Percentiles rank a stretch among this genome's conserved stretches.
These are phyloP conservation scores for Alternaria sp. DNA, from an alignment of 2,329 filamentous ascomycete genomes.

Conservation along the genomic window DNA sequence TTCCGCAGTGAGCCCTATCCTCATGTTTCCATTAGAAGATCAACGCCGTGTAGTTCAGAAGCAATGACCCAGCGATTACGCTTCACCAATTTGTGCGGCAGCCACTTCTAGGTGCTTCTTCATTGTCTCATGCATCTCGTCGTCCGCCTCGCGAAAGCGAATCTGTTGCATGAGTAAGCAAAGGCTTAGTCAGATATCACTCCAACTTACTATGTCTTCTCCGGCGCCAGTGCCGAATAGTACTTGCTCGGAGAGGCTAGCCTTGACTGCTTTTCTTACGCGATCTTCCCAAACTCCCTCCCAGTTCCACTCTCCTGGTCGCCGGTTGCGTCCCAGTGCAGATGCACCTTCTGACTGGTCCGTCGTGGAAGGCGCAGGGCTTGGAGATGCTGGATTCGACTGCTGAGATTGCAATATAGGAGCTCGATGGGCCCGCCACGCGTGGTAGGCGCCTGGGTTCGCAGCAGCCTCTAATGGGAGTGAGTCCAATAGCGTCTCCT, in stretches of 20 bases:
- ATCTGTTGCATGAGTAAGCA: slow-evolving; percentile 42
- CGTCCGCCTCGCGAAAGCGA: slow-evolving; percentile 49
- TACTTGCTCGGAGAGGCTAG: slow-evolving; percentile 79
- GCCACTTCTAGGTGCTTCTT: slow-evolving; percentile 40
- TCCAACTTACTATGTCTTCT: slow-evolving; percentile 72
- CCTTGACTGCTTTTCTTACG: slow-evolving; percentile 78
- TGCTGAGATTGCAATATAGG: slow-evolving; percentile 44
- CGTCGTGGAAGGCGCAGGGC: slow-evolving; percentile 34
- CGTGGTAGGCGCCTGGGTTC: slow-evolving; percentile 92
- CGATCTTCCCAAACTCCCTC: slow-evolving; percentile 95
- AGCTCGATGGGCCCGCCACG: slow-evolving; percentile 79
- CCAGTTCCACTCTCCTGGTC: slow-evolving; percentile 94
- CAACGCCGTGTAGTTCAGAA: neutral
- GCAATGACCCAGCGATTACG: slow-evolving; percentile 10
- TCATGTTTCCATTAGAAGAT: neutral
- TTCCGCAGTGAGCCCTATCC: neutral
- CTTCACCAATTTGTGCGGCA: slow-evolving; percentile 27
- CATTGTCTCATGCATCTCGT: slow-evolving; percentile 45
- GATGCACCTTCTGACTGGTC: slow-evolving; percentile 30
- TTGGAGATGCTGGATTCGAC: slow-evolving; percentile 30
- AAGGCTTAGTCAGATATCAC: neutral
- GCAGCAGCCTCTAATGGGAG: slow-evolving; percentile 83
- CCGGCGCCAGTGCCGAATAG: slow-evolving; percentile 73
- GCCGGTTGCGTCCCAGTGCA: slow-evolving; percentile 60
- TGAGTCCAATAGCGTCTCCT: slow-evolving; percentile 77